Evolutionary conservation across 2,329 filamentous ascomycete species (phyloP), one percentile per base, ranked within the genome.

Genomic region (Pestalotiopsis sp.): DNA sequence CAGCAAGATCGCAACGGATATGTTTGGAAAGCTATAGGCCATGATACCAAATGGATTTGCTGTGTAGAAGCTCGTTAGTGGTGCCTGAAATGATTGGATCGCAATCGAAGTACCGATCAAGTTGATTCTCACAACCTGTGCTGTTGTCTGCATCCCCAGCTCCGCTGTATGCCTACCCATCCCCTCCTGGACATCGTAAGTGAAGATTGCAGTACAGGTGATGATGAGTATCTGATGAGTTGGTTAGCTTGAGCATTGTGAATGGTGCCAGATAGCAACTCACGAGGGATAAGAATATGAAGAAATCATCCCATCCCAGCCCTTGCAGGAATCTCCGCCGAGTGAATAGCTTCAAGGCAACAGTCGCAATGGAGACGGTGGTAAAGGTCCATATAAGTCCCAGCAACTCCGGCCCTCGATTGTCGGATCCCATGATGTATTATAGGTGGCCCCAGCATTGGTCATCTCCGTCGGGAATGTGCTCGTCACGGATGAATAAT

Each of bases 301-400:
- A 75, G 58, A 76, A 75, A 61, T 76, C 75, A 71, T 76, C 75
- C 75, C 75, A 77, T 20, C 75, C 75, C 7, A 72, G 31, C 4
- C 60, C 49, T 27, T 72, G 73, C 7, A 45, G 36, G n/a, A 74
- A 67, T 11, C 69, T 69, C 3, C 70, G 66, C 12, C 74, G 71
- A 2, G 70, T 65, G 57, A 74, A 71, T 2, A 77, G 55, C 67
- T 76, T 77, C 27, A 77, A 68, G 11, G 45, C 20, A 13, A 76
- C 74, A 1, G 70, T 67, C 3, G 36, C 65, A 14, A 75, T 73
- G 3, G 75, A 73, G 36, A 73, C 65, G 4, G 71, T 72, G 0
- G 75, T 76, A 36, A 73, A 76, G 1, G 74, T 66, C 74, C 75
- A 77, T 7, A 69, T 73, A 4, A 75, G 63, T 4, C 66, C 58